phyloP scores from a whole-genome alignment of 768 basidiomycete genomes.

The Leccinum obscurum region DNA sequence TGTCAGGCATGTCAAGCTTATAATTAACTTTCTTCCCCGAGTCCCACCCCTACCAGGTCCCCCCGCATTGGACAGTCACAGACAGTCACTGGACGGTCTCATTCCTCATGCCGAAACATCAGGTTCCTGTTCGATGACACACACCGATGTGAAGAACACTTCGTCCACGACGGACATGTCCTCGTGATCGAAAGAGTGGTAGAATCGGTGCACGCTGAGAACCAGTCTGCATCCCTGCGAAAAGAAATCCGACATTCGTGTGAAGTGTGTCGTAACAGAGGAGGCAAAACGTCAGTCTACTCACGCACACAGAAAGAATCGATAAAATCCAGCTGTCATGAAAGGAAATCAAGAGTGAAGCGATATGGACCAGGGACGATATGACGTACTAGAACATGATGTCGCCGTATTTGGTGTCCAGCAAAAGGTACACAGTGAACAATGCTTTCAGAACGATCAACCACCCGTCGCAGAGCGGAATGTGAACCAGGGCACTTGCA shows the following conservation, averaged over 20 bases:
- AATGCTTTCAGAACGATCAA: slow-evolving; percentile 4
- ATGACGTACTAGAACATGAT: slow-evolving; percentile 15
- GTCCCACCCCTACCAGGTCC: background rate
- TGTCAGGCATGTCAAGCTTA: background rate
- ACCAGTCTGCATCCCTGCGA: slow-evolving; percentile 11
- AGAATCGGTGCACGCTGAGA: slow-evolving; percentile 5
- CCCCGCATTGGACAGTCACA: background rate
- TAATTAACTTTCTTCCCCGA: background rate
- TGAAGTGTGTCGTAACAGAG: background rate
- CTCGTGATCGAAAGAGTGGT: background rate
- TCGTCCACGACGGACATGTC: background rate
- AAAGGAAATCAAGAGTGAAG: background rate
- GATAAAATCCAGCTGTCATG: slow-evolving; percentile 8
- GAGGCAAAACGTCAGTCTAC: background rate
- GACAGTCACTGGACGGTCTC: background rate
- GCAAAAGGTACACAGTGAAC: slow-evolving; percentile 5
- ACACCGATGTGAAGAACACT: background rate
- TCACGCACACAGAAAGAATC: slow-evolving; percentile 9
- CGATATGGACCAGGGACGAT: background rate
- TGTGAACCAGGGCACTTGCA: background rate
- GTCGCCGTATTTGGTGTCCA: slow-evolving; percentile 7
- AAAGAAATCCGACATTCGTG: background rate
- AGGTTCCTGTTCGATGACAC: slow-evolving; percentile 2
- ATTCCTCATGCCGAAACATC: background rate
- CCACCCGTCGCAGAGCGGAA: background rate